phyloP scores from a whole-genome alignment of 225 moss, liverwort and hornwort genomes.

The Climacium dendroides region DNA sequence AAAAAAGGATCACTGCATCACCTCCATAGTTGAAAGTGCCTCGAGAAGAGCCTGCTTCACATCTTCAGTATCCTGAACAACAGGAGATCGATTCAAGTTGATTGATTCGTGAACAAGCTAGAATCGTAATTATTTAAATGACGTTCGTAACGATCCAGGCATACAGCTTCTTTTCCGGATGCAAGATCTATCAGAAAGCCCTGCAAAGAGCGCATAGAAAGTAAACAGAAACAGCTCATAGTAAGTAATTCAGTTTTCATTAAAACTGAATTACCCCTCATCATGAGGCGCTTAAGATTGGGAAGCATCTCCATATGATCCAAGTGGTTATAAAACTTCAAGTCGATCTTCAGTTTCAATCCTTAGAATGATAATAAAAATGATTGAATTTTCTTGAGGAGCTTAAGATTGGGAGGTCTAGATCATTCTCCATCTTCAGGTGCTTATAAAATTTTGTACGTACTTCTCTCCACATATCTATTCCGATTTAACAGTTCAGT shows the following conservation, averaged over 20 bases:
- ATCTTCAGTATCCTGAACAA: constrained; percentile 69
- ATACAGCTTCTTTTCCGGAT: background rate
- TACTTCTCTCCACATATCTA: background rate
- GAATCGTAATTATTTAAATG: background rate
- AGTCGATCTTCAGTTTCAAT: background rate
- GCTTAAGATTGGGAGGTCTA: background rate
- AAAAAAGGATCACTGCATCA: background rate
- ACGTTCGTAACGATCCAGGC: background rate
- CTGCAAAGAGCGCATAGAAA: background rate
- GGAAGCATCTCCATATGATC: background rate
- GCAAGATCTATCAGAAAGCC: background rate
- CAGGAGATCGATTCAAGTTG: background rate
- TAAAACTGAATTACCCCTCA: background rate
- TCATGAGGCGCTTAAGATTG: background rate
- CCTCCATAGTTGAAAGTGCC: constrained; percentile 59
- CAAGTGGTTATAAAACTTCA: background rate
- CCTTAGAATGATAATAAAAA: background rate
- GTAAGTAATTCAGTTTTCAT: background rate
- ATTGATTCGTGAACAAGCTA: background rate
- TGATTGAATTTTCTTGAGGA: background rate
- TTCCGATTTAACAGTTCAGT: background rate
- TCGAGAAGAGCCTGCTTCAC: constrained; percentile 47
- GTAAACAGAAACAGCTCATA: too few species aligned
- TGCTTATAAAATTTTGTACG: background rate
- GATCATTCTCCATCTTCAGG: background rate